Percentiles rank a stretch among this genome's conserved stretches.
Conservation (phyloP, 768 basidiomycete genomes). For the Rhodotorula kratochvilovae region DNA sequence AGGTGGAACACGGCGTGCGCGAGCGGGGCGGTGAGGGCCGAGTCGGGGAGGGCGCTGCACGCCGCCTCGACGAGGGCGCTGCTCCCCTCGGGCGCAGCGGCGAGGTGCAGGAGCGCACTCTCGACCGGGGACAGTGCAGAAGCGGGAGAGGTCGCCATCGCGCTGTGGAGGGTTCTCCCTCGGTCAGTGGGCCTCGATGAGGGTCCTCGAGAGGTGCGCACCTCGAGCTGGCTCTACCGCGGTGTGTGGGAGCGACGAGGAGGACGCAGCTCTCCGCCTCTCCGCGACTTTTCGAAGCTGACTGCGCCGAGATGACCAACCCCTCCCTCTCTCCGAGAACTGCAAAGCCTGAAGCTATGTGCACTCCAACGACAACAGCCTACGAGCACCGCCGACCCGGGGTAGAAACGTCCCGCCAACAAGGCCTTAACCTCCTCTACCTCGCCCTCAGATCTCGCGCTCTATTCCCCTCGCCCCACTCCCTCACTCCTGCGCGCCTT, state of each 20-base stretch:
- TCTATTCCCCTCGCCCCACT: background rate
- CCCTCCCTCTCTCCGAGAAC: too few species aligned
- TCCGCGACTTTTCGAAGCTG: background rate
- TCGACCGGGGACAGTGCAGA: conserved; percentile 6
- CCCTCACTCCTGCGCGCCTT: background rate
- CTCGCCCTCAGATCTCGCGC: background rate
- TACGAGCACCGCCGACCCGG: too few species aligned
- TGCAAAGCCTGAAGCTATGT: too few species aligned
- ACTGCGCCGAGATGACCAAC: too few species aligned
- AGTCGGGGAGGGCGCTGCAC: conserved; percentile 9
- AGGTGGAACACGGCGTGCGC: conserved; percentile 11
- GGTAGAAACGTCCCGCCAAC: background rate
- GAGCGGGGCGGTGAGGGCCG: conserved; percentile 9
- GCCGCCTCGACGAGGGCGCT: conserved; percentile 1
- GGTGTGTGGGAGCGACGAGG: background rate
- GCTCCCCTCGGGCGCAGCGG: background rate
- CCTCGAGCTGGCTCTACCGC: too few species aligned
- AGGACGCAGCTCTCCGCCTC: background rate
- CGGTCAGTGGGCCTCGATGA: too few species aligned
- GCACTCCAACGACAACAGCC: too few species aligned
- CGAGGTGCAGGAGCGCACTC: conserved; percentile 20
- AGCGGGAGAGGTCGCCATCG: background rate
- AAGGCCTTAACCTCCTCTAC: background rate
- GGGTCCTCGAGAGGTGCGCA: too few species aligned
- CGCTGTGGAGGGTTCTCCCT: background rate